Percentiles rank a stretch among this genome's conserved stretches.
Conservation (phyloP, 192 early-diverging fungal genomes). For the Allomyces arbusculus region DNA sequence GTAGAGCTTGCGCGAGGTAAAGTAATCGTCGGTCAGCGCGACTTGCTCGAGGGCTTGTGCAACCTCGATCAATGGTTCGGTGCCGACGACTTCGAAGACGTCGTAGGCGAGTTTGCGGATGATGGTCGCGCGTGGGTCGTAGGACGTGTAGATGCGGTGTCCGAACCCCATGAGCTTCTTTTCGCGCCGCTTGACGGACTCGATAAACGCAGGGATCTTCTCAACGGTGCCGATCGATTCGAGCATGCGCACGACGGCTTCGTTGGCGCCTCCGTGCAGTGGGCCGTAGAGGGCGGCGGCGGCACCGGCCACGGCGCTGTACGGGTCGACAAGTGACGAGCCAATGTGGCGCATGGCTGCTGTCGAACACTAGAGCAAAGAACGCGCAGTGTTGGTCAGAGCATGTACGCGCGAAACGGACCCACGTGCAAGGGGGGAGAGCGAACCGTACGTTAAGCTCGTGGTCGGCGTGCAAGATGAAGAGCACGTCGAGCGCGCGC, state of each 20-base stretch:
- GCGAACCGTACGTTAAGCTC: constrained; percentile 22
- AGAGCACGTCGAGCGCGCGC: constrained; percentile 40
- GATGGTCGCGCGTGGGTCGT: constrained; percentile 44
- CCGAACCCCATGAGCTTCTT: constrained; percentile 39
- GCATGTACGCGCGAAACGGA: too few relatives aligned
- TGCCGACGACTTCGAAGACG: constrained; percentile 43
- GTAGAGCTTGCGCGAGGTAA: constrained; percentile 38
- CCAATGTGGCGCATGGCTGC: constrained; percentile 49
- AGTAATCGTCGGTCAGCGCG: constrained; percentile 39
- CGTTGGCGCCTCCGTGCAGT: constrained; percentile 43
- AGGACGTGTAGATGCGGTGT: constrained; percentile 37
- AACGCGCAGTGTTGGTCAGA: too few relatives aligned
- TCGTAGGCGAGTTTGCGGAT: constrained; percentile 35
- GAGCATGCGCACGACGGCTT: constrained; percentile 42
- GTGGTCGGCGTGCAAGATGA: constrained; percentile 48
- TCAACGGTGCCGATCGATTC: constrained; percentile 33
- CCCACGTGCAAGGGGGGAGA: neutral
- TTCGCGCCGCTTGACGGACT: constrained; percentile 35
- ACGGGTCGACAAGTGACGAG: constrained; percentile 35
- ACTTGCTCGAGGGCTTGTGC: constrained; percentile 37
- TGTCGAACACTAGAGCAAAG: constrained; percentile 15
- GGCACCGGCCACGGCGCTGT: constrained; percentile 34
- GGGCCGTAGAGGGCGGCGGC: constrained; percentile 46
- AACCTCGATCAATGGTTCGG: constrained; percentile 36
- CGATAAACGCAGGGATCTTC: constrained; percentile 34